Evolutionary conservation across 345 rosid species (phyloP).

Genomic region (Diplotaxis tenuifolia): DNA sequence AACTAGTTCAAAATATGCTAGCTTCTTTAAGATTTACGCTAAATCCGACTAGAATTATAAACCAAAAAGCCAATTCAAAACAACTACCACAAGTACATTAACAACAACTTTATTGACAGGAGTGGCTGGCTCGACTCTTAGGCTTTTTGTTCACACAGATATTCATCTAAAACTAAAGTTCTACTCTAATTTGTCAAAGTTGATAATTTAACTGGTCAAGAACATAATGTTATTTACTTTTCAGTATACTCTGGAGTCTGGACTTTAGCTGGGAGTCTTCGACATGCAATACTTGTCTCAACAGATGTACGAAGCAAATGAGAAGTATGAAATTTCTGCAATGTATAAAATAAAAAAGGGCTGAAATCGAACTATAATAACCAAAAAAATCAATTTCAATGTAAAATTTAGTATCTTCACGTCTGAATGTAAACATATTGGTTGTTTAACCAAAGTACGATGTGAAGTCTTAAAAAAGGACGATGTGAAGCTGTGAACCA

Average conservation of each 20-base stretch:
- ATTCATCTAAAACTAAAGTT: background rate
- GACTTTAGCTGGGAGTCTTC: background rate
- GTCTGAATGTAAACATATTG: background rate
- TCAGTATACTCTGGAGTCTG: background rate
- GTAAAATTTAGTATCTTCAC: background rate
- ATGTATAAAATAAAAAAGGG: background rate
- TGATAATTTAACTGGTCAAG: background rate
- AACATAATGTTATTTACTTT: background rate
- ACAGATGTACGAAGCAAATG: background rate
- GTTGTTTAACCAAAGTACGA: background rate
- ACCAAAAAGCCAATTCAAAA: background rate
- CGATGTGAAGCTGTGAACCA: conserved; percentile 12
- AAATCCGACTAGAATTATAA: background rate
- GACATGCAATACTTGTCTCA: background rate
- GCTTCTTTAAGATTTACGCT: background rate
- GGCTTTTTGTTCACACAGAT: background rate
- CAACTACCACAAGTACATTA: background rate
- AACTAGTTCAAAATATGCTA: background rate
- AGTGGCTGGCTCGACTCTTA: background rate
- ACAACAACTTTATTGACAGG: background rate
- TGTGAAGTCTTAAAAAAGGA: background rate
- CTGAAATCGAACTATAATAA: background rate
- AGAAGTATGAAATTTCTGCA: background rate
- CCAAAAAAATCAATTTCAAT: background rate
- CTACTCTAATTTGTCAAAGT: background rate